A percentile compares a stretch with the other conserved stretches of the same genome.
Evolutionary conservation across 108 stramenopile species (phyloP).

Genomic region (Parietichytrium sp.): DNA sequence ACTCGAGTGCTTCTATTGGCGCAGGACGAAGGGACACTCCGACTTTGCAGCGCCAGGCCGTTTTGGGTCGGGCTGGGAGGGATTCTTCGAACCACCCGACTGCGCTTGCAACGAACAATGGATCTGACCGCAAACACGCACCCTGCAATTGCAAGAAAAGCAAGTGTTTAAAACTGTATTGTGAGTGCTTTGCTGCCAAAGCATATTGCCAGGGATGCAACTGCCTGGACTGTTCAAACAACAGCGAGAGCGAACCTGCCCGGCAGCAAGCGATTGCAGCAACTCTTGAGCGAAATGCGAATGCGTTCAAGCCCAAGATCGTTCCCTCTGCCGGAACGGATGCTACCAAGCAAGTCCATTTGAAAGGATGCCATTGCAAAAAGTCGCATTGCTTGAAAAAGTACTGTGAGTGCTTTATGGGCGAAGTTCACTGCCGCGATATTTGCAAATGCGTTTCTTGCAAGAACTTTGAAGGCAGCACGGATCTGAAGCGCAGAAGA

Average conservation of each 20-base stretch:
- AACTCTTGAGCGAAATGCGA: slow-evolving; percentile 48
- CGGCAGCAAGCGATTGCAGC: neutral
- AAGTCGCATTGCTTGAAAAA: slow-evolving; percentile 89
- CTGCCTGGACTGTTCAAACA: slow-evolving; percentile 80
- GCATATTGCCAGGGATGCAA: slow-evolving; percentile 73
- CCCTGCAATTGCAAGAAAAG: slow-evolving; percentile 93
- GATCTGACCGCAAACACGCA: too few relatives aligned
- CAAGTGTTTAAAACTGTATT: slow-evolving; percentile 93
- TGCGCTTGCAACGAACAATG: too few relatives aligned
- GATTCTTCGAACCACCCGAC: too few relatives aligned
- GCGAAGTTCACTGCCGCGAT: slow-evolving; percentile 71
- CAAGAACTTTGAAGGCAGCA: slow-evolving; percentile 71
- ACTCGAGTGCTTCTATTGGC: too few relatives aligned
- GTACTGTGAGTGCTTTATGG: slow-evolving; percentile 91
- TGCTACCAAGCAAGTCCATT: slow-evolving; percentile 75
- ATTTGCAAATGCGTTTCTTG: slow-evolving; percentile 90
- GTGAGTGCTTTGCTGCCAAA: slow-evolving; percentile 87
- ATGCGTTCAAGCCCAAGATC: slow-evolving; percentile 83
- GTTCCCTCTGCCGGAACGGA: too few relatives aligned
- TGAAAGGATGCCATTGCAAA: slow-evolving; percentile 84
- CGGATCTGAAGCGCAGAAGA: too few relatives aligned
- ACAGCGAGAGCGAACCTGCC: neutral
- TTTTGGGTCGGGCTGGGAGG: too few relatives aligned
- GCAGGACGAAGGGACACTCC: too few relatives aligned
- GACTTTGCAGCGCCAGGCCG: too few relatives aligned